Base-by-base conservation (phyloP, 352 stramenopile genomes). In the Pythium rishiriense region DNA sequence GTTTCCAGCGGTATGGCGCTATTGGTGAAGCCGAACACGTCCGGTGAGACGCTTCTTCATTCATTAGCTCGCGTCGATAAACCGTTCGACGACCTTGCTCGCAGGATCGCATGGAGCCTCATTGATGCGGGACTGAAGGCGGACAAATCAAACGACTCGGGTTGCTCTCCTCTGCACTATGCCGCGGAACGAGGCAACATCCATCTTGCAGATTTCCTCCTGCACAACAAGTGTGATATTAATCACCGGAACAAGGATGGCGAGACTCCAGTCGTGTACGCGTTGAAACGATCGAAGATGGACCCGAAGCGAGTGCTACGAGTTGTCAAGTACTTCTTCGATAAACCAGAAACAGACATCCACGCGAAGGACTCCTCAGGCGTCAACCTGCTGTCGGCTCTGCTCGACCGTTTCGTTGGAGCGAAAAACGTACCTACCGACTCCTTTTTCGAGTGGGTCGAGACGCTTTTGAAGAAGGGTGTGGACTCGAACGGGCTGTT, bases 141-240 rank as follows among this genome's bases (percentile, higher is more conserved):
- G 1, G 61, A 64, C 31, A 42, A 59, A 1, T 35, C 35, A 17
- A 83, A 86, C 37, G 54, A 66, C 0, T 55, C 69, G 10, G 83
- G 85, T 6, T 81, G 82, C 51, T 65, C 75, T 1, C 73, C 77
- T 2, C 51, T 92, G 14, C 85, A 93, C 31, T 91, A 85, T 35
- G 83, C 85, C 0, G 83, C 79, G 6, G 66, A 76, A 12, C 59
- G 49, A 1, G 82, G 70, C 4, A 89, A 88, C 47, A 78, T 79
- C 17, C 77, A 85, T 43, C 17, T 89, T n/a, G 74, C 89, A 59
- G 81, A 89, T 42, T 93, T 91, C 54, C 51, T 93, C n/a, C 70
- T 88, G 2, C 79, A 91, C 66, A 77, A 90, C 58, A 65, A 66
- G 37, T 72, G 58, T 28, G 62, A 81, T 19, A 7, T 85, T 14